A percentile compares a stretch with the other conserved stretches of the same genome.
Conservation (phyloP, 495 filamentous ascomycete genomes). For the Neurospora sp. region DNA sequence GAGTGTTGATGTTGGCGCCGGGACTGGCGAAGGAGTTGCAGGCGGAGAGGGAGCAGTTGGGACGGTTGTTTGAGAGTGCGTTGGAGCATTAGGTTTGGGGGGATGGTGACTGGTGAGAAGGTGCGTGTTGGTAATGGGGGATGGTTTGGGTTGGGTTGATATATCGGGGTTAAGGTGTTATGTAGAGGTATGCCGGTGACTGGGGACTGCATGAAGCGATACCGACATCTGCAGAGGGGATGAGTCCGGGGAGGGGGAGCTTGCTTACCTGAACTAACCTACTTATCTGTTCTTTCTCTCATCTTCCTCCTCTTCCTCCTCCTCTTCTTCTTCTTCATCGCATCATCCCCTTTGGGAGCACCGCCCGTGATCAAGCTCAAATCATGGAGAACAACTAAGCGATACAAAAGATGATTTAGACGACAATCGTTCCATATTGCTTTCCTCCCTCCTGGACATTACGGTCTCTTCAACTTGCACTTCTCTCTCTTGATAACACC, state of each 20-base stretch:
- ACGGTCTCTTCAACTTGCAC: background rate
- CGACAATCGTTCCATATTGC: background rate
- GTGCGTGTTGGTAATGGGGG: background rate
- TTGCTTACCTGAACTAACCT: background rate
- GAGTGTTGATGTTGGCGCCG: constrained; percentile 88
- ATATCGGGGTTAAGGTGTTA: background rate
- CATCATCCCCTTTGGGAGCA: background rate
- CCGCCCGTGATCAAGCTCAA: background rate
- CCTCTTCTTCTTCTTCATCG: background rate
- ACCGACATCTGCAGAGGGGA: background rate
- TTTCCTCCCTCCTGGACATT: background rate
- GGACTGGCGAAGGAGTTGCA: constrained; percentile 61
- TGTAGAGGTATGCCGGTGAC: background rate
- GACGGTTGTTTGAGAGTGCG: constrained; percentile 39
- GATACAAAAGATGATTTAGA: background rate
- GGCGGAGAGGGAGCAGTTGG: constrained; percentile 44
- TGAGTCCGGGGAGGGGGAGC: background rate
- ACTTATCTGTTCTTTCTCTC: background rate
- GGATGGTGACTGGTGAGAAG: background rate
- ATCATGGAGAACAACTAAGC: background rate
- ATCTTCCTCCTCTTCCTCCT: background rate
- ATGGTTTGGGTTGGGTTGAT: background rate
- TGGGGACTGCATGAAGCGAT: background rate
- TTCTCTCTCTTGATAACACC: no score
- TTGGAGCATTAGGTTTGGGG: constrained; percentile 27